Evolutionary conservation across 305 asterid species (phyloP).

Genomic region (Fraxinus velutina): DNA sequence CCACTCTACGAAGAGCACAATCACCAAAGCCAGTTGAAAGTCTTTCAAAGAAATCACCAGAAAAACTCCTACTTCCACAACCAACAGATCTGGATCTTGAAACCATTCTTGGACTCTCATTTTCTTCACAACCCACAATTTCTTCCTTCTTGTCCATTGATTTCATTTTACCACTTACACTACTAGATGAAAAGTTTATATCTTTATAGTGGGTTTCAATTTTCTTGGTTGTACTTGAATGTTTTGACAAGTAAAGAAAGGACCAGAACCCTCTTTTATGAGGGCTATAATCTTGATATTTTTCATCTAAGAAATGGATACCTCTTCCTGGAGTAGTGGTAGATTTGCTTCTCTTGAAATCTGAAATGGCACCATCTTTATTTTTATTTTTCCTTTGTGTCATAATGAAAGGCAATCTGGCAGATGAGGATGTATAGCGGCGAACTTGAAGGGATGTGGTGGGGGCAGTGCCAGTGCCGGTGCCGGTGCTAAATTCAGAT

Average conservation of each 20-base stretch:
- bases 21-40: constrained; percentile 67
- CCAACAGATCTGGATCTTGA: constrained; percentile 72
- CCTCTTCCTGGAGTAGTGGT: constrained; percentile 34
- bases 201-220: constrained; percentile 26
- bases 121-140: constrained; percentile 25
- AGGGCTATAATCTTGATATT: constrained; percentile 27
- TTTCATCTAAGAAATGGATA: constrained; percentile 29
- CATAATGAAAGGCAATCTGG: constrained; percentile 34
- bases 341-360: constrained; percentile 46
- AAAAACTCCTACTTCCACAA: constrained; percentile 65
- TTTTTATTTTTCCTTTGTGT: constrained; percentile 31
- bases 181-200: constrained; percentile 25
- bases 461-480: constrained; percentile 7
- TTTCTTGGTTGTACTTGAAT: constrained; percentile 18
- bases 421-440: constrained; percentile 5
- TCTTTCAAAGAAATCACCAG: constrained; percentile 63
- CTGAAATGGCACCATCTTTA: constrained; percentile 21
- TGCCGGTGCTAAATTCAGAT: constrained; percentile 29
- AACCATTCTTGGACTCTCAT: constrained; percentile 38
- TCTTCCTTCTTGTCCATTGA: constrained; percentile 27
- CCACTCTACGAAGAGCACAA: constrained; percentile 60
- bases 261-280: constrained; percentile 43
- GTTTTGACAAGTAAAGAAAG: constrained; percentile 42
- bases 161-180: neutral
- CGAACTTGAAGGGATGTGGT: constrained; percentile 6